Conservation (phyloP, 2,329 filamentous ascomycete species). For the Westerdykella sp. region DNA sequence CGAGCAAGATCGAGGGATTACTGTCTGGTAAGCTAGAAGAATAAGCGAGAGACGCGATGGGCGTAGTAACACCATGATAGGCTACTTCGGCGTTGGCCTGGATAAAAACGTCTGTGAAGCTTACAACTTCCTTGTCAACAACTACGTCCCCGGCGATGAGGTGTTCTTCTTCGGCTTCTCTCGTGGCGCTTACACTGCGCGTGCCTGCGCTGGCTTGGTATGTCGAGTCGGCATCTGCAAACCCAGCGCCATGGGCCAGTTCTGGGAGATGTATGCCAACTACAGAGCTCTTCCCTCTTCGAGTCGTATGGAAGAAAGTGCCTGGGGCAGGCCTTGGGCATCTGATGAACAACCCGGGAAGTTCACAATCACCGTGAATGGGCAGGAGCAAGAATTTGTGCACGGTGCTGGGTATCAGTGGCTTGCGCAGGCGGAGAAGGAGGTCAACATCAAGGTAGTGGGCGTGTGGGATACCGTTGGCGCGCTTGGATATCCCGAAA, state of each 20-base stretch:
- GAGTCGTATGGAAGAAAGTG: too few species aligned
- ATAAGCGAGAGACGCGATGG: background rate
- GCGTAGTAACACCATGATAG: background rate
- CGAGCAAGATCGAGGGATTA: too few species aligned
- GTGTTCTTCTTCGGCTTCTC: slow-evolving; percentile 40
- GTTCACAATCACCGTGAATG: slow-evolving; percentile 12
- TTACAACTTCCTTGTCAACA: slow-evolving; percentile 53
- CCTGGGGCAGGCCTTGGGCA: background rate
- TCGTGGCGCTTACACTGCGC: slow-evolving; percentile 33
- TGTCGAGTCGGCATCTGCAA: slow-evolving; percentile 14
- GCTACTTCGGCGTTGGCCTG: slow-evolving; percentile 25
- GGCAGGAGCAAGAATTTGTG: slow-evolving; percentile 26
- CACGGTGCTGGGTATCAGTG: slow-evolving; percentile 42
- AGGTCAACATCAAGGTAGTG: too few species aligned
- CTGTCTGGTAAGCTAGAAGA: too few species aligned
- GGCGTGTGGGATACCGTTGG: too few species aligned
- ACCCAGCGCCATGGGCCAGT: slow-evolving; percentile 4
- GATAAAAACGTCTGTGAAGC: slow-evolving; percentile 52
- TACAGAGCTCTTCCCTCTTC: background rate
- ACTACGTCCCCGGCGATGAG: slow-evolving; percentile 40
- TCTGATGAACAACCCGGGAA: slow-evolving; percentile 3
- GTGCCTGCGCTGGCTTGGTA: slow-evolving; percentile 17
- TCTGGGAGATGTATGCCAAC: slow-evolving; percentile 3
- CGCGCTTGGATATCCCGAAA: too few species aligned
- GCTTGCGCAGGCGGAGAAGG: too few species aligned